These are phyloP conservation scores for Colletotrichum theobromicola DNA, from an alignment of 2,329 filamentous ascomycete genomes.

Conservation along the genomic window DNA sequence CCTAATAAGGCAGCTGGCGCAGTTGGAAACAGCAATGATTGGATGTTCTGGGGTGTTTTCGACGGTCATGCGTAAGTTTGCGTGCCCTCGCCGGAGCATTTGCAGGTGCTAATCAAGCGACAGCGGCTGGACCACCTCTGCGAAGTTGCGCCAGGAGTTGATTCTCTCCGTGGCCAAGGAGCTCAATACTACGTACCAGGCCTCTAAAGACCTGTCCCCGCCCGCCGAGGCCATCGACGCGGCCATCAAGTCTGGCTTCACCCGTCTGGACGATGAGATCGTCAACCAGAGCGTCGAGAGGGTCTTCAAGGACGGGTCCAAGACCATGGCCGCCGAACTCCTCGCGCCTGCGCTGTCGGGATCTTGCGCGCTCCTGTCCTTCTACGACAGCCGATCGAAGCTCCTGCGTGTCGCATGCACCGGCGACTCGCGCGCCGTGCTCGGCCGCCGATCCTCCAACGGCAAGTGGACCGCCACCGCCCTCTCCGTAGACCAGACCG, in stretches of 20 bases:
- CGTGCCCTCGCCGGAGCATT: too few species aligned
- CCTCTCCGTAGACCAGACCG: slow-evolving; percentile 92
- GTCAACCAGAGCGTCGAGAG: slow-evolving; percentile 92
- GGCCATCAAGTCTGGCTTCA: slow-evolving; percentile 93
- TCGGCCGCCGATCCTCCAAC: slow-evolving; percentile 77
- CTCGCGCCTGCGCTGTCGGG: slow-evolving; percentile 93
- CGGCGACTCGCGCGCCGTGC: slow-evolving; percentile 92
- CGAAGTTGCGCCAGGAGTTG: slow-evolving; percentile 89
- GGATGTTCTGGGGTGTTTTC: slow-evolving; percentile 99
- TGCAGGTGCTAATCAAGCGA: slow-evolving; percentile 8
- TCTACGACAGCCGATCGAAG: slow-evolving; percentile 90
- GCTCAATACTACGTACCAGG: slow-evolving; percentile 89
- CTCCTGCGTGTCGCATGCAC: slow-evolving; percentile 93
- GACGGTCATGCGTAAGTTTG: slow-evolving; percentile 85
- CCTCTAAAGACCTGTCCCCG: slow-evolving; percentile 67
- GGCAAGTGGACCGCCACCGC: slow-evolving; percentile 94
- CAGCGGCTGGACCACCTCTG: slow-evolving; percentile 97
- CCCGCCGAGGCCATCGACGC: slow-evolving; percentile 81
- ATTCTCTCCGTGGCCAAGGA: slow-evolving; percentile 94
- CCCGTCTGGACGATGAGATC: slow-evolving; percentile 90
- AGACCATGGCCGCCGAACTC: slow-evolving; percentile 88
- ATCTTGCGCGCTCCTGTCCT: slow-evolving; percentile 95
- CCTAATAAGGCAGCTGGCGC: slow-evolving; percentile 58
- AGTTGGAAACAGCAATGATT: slow-evolving; percentile 72
- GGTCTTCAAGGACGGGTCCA: slow-evolving; percentile 86